Evolutionary conservation across 208 protist species (phyloP).

Genomic region (Leishmania martiniquensis): DNA sequence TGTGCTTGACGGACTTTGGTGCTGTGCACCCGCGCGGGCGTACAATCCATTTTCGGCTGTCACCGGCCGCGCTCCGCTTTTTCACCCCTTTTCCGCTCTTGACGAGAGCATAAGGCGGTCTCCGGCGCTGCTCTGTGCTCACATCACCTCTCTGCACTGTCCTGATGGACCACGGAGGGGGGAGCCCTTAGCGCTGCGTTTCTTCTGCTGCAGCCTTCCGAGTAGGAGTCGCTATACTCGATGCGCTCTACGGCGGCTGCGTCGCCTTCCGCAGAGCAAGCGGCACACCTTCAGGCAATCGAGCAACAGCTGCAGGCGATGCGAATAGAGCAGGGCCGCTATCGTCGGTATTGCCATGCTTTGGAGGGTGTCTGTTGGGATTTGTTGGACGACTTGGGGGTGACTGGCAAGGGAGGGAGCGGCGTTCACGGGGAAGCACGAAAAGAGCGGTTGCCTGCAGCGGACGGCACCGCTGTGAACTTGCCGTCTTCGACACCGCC

Average conservation of each 20-base stretch:
- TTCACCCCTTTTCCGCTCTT: not conserved
- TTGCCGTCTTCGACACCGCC: not conserved
- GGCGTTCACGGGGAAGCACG: not conserved
- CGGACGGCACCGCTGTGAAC: not conserved
- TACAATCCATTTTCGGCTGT: not conserved
- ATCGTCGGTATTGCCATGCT: conserved; percentile 9
- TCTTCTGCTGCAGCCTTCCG: not conserved
- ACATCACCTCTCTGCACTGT: not conserved
- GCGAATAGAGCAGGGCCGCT: conserved; percentile 5
- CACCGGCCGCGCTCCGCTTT: not conserved
- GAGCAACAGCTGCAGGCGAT: conserved; percentile 7
- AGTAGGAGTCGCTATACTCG: not conserved
- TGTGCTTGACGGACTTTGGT: not conserved
- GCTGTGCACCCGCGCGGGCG: not conserved
- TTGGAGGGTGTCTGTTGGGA: conserved; percentile 29
- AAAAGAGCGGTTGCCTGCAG: not conserved
- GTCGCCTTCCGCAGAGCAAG: not conserved
- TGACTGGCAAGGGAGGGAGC: not conserved
- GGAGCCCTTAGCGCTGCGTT: not conserved
- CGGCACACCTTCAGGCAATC: not conserved
- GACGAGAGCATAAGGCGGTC: not conserved
- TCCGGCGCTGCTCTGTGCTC: not conserved
- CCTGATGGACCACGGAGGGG: not conserved
- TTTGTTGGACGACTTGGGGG: conserved; percentile 4
- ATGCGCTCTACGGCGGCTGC: not conserved